These are phyloP conservation scores for Phytophthora ramorum DNA, from an alignment of 352 stramenopile genomes.

Conservation along the genomic window DNA sequence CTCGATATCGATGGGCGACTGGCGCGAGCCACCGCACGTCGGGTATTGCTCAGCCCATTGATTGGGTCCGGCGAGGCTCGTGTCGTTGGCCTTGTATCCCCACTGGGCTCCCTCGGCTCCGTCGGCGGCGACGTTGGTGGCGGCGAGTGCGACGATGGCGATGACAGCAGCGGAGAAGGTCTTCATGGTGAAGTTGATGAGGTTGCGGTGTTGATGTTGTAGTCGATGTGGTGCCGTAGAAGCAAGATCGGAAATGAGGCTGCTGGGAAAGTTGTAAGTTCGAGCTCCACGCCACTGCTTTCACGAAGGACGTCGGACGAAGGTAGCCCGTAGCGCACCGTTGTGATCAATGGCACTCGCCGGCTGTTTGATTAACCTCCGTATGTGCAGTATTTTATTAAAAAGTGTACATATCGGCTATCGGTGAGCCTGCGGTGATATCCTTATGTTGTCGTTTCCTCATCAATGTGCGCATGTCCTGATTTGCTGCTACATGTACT, in stretches of 20 bases:
- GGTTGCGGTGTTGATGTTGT: neutral
- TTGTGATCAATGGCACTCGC: no score
- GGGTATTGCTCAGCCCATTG: conserved; percentile 28
- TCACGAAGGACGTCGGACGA: no score
- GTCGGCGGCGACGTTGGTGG: conserved; percentile 9
- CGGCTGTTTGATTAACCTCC: no score
- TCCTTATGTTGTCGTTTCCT: no score
- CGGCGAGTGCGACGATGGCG: conserved; percentile 7
- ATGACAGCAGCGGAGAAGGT: neutral
- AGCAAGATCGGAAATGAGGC: conserved; percentile 9
- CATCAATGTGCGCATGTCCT: no score
- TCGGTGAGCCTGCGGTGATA: no score
- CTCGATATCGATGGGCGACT: conserved; percentile 44
- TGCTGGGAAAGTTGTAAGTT: no score
- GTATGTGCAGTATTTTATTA: no score
- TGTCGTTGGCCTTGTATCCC: conserved; percentile 25
- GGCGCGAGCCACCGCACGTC: conserved; percentile 20
- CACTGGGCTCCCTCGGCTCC: conserved; percentile 11
- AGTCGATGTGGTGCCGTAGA: neutral
- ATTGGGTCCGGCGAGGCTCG: conserved; percentile 11
- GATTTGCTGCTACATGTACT: no score
- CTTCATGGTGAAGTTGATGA: conserved; percentile 10
- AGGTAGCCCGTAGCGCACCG: no score
- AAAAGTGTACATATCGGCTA: no score
- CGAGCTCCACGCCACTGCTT: no score